Conservation (phyloP, 768 basidiomycete genomes). For the Porphyrellus cyaneotinctus region DNA sequence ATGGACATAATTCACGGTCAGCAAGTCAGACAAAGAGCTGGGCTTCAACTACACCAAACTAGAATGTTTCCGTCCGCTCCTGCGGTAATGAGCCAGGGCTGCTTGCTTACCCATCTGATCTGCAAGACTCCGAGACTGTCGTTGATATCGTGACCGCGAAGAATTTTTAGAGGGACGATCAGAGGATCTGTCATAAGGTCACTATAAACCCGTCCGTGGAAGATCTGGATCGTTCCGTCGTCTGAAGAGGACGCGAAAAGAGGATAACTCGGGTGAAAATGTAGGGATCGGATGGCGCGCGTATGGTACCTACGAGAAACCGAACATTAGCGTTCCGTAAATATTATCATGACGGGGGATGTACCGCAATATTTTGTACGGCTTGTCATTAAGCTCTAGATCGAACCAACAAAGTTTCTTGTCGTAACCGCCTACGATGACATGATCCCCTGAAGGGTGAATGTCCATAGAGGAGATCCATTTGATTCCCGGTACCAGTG, state of each 20-base stretch:
- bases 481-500: constrained; percentile 88
- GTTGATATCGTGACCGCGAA: constrained; percentile 82
- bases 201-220: constrained; percentile 91
- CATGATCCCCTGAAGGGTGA: constrained; percentile 92
- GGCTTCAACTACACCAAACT: constrained; percentile 77
- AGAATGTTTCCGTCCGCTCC: constrained; percentile 88
- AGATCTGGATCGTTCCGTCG: constrained; percentile 94
- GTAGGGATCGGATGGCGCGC: constrained; percentile 86
- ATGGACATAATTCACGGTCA: constrained; percentile 20
- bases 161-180: constrained; percentile 95
- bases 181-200: constrained; percentile 97
- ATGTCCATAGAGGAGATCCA: constrained; percentile 99
- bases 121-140: constrained; percentile 91
- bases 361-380: constrained; percentile 92
- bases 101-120: constrained; percentile 80
- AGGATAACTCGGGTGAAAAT: constrained; percentile 93
- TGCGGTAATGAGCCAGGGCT: constrained; percentile 90
- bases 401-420: constrained; percentile 99
- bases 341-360: neutral
- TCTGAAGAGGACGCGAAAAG: constrained; percentile 96
- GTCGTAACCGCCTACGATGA: constrained; percentile 97
- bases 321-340: constrained; percentile 10
- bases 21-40: constrained; percentile 30
- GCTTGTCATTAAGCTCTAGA: constrained; percentile 92
- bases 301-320: constrained; percentile 71